A percentile compares a stretch with the other conserved stretches of the same genome.
Conservation (phyloP, 169 alveolate genomes). For the Condylostoma magnum region DNA sequence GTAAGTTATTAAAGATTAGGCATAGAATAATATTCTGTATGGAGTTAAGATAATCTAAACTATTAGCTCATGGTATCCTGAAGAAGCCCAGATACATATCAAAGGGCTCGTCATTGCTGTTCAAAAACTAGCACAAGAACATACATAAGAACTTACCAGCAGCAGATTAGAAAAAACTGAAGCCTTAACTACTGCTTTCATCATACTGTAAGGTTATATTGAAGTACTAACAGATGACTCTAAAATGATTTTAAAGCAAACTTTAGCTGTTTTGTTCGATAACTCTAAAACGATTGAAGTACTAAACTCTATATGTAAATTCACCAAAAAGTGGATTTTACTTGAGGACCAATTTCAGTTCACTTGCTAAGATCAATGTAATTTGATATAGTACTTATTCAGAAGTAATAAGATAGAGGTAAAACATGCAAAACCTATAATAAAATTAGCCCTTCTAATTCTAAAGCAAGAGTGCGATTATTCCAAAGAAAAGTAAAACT, state of each 20-base stretch:
- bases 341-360: not conserved
- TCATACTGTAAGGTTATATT: not conserved
- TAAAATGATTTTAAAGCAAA: not conserved
- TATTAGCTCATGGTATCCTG: not conserved
- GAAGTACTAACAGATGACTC: not conserved
- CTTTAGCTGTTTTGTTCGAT: not conserved
- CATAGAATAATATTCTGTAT: conserved; percentile 1
- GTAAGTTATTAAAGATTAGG: not conserved
- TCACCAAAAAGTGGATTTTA: conserved; percentile 19
- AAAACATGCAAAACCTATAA: not conserved
- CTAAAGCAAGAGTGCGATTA: not conserved
- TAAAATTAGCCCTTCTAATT: conserved; percentile 4
- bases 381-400: conserved; percentile 1
- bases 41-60: not conserved
- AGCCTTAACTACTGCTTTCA: not conserved
- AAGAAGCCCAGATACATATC: conserved; percentile 9
- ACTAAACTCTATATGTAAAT: not conserved
- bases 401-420: conserved; percentile 8
- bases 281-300: not conserved
- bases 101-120: conserved; percentile 1
- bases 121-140: not conserved
- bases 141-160: not conserved
- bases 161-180: conserved; percentile 3
- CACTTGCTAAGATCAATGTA: conserved; percentile 18
- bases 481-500: not conserved